Evolutionary conservation across 768 basidiomycete genomes (phyloP).

Genomic region (Pleurotus ostreatus): DNA sequence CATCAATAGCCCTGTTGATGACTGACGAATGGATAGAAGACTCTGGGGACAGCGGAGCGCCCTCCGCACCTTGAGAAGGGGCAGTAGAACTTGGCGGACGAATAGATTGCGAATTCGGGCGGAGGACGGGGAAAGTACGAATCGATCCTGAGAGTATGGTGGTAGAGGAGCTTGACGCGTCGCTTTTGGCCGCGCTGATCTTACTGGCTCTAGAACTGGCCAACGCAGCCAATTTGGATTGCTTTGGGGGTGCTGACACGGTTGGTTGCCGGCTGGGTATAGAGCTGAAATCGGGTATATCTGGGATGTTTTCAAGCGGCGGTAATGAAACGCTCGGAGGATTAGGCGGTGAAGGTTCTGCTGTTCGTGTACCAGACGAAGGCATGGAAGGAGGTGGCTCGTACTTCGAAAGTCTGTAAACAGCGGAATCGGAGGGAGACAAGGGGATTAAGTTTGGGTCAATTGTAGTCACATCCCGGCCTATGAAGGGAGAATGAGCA

Average conservation of each 20-base stretch:
- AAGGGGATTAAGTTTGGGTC: constrained; percentile 60
- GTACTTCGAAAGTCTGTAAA: constrained; percentile 54
- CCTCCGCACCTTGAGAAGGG: constrained; percentile 19
- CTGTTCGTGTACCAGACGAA: constrained; percentile 36
- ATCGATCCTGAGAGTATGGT: constrained; percentile 54
- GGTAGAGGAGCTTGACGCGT: constrained; percentile 54
- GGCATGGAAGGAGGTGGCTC: constrained; percentile 54
- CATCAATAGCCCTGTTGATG: constrained; percentile 61
- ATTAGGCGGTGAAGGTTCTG: constrained; percentile 29
- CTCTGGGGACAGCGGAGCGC: constrained; percentile 38
- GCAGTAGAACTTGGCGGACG: constrained; percentile 31
- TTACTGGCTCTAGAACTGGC: constrained; percentile 59
- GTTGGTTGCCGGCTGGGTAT: constrained; percentile 33
- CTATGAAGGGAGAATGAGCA: constrained; percentile 9
- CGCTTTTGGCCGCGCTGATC: constrained; percentile 30
- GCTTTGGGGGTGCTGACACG: constrained; percentile 30
- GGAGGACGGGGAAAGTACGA: constrained; percentile 68
- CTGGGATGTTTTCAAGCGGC: constrained; percentile 46
- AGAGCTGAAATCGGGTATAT: constrained; percentile 50
- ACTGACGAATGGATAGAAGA: constrained; percentile 36
- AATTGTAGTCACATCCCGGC: constrained; percentile 16
- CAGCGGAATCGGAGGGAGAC: constrained; percentile 65
- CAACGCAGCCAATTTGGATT: constrained; percentile 66
- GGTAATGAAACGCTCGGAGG: constrained; percentile 41
- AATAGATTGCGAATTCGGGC: constrained; percentile 61